Conservation (phyloP, 352 stramenopile species). For the Phytophthora europaea region DNA sequence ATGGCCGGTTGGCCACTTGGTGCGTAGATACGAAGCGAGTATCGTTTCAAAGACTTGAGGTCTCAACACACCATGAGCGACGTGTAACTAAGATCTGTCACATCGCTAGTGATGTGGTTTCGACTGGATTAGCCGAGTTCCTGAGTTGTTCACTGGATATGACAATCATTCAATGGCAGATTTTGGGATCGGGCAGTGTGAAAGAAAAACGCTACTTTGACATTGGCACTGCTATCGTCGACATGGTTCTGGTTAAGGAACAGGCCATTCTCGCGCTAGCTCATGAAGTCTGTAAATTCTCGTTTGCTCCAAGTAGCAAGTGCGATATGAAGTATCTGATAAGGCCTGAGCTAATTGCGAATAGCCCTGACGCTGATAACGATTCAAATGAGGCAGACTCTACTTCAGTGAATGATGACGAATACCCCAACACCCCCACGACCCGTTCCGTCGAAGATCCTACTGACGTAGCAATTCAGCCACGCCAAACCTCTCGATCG, state of each 20-base stretch:
- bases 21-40: constrained; percentile 16
- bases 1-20: constrained; percentile 63
- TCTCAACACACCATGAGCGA: constrained; percentile 52
- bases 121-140: constrained; percentile 30
- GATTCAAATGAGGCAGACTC: background rate
- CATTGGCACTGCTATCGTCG: constrained; percentile 57
- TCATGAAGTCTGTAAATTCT: constrained; percentile 53
- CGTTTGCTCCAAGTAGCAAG: constrained; percentile 21
- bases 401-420: background rate
- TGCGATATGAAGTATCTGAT: constrained; percentile 16
- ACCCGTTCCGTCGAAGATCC: constrained; percentile 34
- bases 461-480: constrained; percentile 16
- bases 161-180: constrained; percentile 69
- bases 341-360: constrained; percentile 1
- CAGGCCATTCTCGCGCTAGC: constrained; percentile 42
- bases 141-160: constrained; percentile 70
- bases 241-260: constrained; percentile 46
- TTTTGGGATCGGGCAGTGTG: constrained; percentile 33
- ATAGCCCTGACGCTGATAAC: constrained; percentile 1
- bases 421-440: constrained; percentile 26
- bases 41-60: constrained; percentile 38
- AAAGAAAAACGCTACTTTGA: constrained; percentile 75
- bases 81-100: constrained; percentile 48
- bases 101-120: constrained; percentile 8
- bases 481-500: constrained; percentile 25